These are phyloP conservation scores for Boletus subcaerulescens DNA, from an alignment of 768 basidiomycete genomes.

Conservation along the genomic window DNA sequence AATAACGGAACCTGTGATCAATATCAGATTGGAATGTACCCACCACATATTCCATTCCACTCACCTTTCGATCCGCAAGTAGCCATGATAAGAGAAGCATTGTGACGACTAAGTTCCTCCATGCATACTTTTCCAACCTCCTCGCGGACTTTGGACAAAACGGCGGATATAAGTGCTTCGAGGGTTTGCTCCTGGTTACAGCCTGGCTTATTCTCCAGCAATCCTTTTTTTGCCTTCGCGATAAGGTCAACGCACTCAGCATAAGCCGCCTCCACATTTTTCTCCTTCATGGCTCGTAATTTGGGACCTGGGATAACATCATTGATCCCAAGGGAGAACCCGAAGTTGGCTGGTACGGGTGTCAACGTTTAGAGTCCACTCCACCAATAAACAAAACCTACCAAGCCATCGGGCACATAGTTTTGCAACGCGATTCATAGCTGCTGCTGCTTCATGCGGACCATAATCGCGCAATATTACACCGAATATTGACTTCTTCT, in stretches of 20 bases:
- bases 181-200: constrained; percentile 96
- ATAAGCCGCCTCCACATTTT: constrained; percentile 85
- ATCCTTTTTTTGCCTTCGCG: constrained; percentile 83
- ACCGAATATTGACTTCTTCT: constrained; percentile 99
- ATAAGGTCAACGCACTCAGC: constrained; percentile 84
- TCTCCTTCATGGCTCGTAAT: constrained; percentile 78
- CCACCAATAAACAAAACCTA: constrained; percentile 32
- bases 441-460: constrained; percentile 86
- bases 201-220: constrained; percentile 95
- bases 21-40: background rate
- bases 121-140: constrained; percentile 97
- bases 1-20: constrained; percentile 85
- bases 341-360: constrained; percentile 77
- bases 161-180: constrained; percentile 92
- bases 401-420: constrained; percentile 92
- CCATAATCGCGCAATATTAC: constrained; percentile 98
- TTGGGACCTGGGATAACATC: constrained; percentile 95
- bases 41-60: constrained; percentile 6
- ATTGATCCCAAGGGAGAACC: constrained; percentile 97
- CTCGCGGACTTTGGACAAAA: constrained; percentile 92
- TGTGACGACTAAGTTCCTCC: constrained; percentile 95
- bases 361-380: constrained; percentile 1
- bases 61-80: constrained; percentile 97
- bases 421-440: constrained; percentile 96
- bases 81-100: constrained; percentile 98